These are phyloP conservation scores for Neoboletus brunneissimus DNA, from an alignment of 768 basidiomycete species.

Conservation along the genomic window DNA sequence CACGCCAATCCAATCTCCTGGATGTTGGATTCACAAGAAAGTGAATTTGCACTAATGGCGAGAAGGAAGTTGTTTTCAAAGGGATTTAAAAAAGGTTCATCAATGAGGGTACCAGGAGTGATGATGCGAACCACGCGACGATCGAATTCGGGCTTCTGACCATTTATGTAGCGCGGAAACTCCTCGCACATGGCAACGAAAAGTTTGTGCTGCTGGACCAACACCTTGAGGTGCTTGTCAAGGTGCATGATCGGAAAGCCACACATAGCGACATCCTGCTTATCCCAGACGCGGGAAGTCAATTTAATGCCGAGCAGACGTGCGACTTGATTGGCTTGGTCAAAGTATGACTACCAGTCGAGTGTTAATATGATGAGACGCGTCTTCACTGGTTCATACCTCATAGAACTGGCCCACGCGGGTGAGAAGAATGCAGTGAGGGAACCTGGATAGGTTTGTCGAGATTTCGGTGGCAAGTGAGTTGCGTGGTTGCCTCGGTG, in stretches of 20 bases:
- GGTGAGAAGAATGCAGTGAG: conserved; percentile 87
- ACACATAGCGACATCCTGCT: conserved; percentile 72
- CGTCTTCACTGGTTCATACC: conserved; percentile 40
- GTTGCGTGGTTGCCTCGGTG: conserved; percentile 36
- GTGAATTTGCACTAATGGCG: conserved; percentile 45
- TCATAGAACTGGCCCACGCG: conserved; percentile 96
- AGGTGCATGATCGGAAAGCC: conserved; percentile 87
- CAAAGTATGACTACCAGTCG: conserved; percentile 78
- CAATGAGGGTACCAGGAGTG: conserved; percentile 92
- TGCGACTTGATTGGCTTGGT: conserved; percentile 80
- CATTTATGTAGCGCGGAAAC: conserved; percentile 53
- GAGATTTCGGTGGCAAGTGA: conserved; percentile 68
- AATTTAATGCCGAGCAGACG: conserved; percentile 79
- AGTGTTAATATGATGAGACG: conserved; percentile 7
- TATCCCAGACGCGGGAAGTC: conserved; percentile 72
- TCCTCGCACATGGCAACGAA: conserved; percentile 96
- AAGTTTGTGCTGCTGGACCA: conserved; percentile 78
- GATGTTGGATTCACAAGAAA: background rate
- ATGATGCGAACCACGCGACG: conserved; percentile 83
- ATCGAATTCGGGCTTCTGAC: conserved; percentile 62
- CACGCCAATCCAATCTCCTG: conserved; percentile 72
- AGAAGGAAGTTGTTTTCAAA: conserved; percentile 90
- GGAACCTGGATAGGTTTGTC: conserved; percentile 69
- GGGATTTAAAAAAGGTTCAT: conserved; percentile 83
- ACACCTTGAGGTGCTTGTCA: conserved; percentile 80